Evolutionary conservation across 2,329 filamentous ascomycete species (phyloP).

Genomic region (Beauveria caledonica): DNA sequence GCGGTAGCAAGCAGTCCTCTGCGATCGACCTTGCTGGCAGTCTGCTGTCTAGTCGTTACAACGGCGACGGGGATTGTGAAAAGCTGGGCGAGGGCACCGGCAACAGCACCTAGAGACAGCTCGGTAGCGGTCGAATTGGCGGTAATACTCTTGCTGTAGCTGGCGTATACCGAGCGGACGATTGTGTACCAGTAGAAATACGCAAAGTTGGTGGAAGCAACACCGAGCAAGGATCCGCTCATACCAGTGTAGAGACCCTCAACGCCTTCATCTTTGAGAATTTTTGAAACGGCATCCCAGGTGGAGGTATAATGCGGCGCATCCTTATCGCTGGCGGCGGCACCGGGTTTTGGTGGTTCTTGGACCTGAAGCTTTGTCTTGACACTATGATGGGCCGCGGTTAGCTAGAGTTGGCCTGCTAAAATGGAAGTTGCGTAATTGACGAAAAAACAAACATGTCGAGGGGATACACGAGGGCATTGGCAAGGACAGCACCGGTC

Average conservation of each 20-base stretch:
- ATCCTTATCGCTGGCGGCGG: slow-evolving; percentile 37
- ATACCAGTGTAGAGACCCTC: slow-evolving; percentile 84
- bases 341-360: slow-evolving; percentile 53
- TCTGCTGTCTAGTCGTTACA: slow-evolving; percentile 92
- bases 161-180: slow-evolving; percentile 72
- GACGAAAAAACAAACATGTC: slow-evolving; percentile 65
- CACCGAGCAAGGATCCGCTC: slow-evolving; percentile 75
- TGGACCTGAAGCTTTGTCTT: slow-evolving; percentile 97
- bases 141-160: slow-evolving; percentile 39
- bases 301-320: slow-evolving; percentile 74
- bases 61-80: slow-evolving; percentile 97
- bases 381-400: slow-evolving; percentile 49
- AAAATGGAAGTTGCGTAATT: slow-evolving; percentile 3
- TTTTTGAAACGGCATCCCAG: slow-evolving; percentile 80
- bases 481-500: slow-evolving; percentile 86
- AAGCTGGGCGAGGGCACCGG: slow-evolving; percentile 84
- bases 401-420: background rate
- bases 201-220: slow-evolving; percentile 96
- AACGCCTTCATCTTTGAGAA: slow-evolving; percentile 71
- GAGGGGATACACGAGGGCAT: slow-evolving; percentile 89
- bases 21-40: slow-evolving; percentile 72
- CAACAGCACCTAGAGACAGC: slow-evolving; percentile 74
- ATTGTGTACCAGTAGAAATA: slow-evolving; percentile 99
- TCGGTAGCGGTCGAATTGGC: slow-evolving; percentile 74
- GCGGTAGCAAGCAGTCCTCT: slow-evolving; percentile 85